Conservation (phyloP, 2,329 filamentous ascomycete species). For the Neonectria coccinea region DNA sequence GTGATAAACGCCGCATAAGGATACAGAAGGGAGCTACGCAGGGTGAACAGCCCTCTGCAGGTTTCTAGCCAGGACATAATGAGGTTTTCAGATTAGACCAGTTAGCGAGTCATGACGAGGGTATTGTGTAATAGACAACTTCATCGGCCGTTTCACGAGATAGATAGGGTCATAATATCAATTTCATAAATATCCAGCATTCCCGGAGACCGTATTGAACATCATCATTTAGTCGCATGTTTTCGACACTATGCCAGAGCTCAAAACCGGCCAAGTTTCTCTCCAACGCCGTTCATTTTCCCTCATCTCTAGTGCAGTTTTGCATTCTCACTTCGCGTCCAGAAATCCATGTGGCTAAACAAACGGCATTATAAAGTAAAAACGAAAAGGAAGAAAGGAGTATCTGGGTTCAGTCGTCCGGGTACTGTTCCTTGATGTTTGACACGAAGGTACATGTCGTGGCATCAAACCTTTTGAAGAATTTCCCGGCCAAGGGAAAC, state of each 20-base stretch:
- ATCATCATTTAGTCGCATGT: neutral
- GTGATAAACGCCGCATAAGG: slow-evolving; percentile 45
- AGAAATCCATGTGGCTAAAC: neutral
- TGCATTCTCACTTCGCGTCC: neutral
- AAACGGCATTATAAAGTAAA: neutral
- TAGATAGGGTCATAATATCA: neutral
- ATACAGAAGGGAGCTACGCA: slow-evolving; percentile 1
- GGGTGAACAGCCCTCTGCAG: neutral
- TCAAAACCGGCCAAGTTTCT: slow-evolving; percentile 1
- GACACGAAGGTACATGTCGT: slow-evolving; percentile 79
- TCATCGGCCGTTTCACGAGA: neutral
- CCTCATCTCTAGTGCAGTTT: slow-evolving; percentile 4
- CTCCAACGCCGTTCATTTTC: slow-evolving; percentile 13
- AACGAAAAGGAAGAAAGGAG: slow-evolving; percentile 1
- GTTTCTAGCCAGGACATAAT: neutral
- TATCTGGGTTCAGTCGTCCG: slow-evolving; percentile 73
- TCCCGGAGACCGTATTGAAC: neutral
- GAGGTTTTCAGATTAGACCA: neutral
- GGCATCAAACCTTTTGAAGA: slow-evolving; percentile 88
- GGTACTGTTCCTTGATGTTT: slow-evolving; percentile 83
- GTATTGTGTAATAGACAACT: neutral
- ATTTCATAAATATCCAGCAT: slow-evolving; percentile 17
- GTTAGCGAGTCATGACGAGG: neutral
- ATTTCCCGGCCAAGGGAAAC: slow-evolving; percentile 79
- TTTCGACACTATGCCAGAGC: slow-evolving; percentile 14